Evolutionary conservation across 495 filamentous ascomycete genomes (phyloP), one percentile per base, ranked within the genome.

Genomic region (Daldinia childiae): DNA sequence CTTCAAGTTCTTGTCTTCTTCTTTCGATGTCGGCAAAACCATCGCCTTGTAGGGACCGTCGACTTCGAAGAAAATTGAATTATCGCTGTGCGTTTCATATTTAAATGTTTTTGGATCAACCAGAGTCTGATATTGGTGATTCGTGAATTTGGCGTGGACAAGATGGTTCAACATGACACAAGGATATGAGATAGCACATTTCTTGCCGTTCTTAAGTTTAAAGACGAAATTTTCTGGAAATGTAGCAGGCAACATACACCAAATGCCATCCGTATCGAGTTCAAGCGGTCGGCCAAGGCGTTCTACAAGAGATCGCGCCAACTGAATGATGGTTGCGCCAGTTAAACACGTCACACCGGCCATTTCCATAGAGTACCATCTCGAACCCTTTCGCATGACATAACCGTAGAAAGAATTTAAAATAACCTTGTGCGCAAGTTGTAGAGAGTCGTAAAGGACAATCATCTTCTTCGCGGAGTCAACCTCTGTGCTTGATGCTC

Each of bases 311-410:
- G 96, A 91, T 78, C 94, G 88, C 17, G 95, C 95, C 88, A 99
- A 90, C 77, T 98, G 95, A 78, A 99, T 99, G 78, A 99, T 99
- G 62, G 90, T 93, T 15, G 95, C 95, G 62, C 95, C 95, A 1
- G 95, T 99, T 64, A 99, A 81, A 83, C 95, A 99, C 30, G 95
- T 99, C 19, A 99, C 96, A 76, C 95, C 95, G 12, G 95, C 95
- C 95, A 99, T 99, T 79, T 98, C 95, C 92, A 99, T 92, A 39
- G 96, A 98, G 77, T 98, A 99, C 95, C 95, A 99, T 56, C 95
- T 87, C 43, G 95, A 98, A 5, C 95, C 95, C 79, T 99, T 99
- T 80, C 95, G 86, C 95, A 99, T 99, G 69, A 98, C 95, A 77
- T 99, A 99, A 59, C 95, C 95, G 73, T 99, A 99, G 83, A 99